A percentile compares a stretch with the other conserved stretches of the same genome.
These are phyloP conservation scores for Diaporthe ampelina DNA, from an alignment of 2,329 filamentous ascomycete species.

Conservation along the genomic window DNA sequence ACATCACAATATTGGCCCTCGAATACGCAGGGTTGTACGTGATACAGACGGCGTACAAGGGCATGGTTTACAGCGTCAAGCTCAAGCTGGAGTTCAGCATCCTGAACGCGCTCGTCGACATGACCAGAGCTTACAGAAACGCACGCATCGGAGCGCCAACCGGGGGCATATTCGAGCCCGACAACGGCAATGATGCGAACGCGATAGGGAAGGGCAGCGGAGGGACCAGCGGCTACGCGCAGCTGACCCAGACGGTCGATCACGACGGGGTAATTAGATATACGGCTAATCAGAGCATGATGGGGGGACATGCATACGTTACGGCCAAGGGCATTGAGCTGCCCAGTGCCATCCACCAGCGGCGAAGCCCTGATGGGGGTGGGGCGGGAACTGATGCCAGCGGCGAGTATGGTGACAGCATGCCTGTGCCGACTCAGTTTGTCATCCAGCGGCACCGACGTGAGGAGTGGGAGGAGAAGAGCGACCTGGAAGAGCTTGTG, in stretches of 20 bases:
- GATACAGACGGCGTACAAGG: slow-evolving; percentile 53
- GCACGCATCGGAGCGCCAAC: slow-evolving; percentile 23
- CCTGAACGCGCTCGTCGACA: slow-evolving; percentile 52
- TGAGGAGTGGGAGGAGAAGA: slow-evolving; percentile 27
- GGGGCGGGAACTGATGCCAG: not conserved
- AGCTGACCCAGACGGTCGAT: slow-evolving; percentile 22
- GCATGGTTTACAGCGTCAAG: slow-evolving; percentile 54
- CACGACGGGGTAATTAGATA: slow-evolving; percentile 22
- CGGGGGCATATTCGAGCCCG: not conserved
- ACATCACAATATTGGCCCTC: slow-evolving; percentile 51
- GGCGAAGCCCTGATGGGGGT: not conserved
- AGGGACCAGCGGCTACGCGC: slow-evolving; percentile 2
- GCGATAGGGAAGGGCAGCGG: not conserved
- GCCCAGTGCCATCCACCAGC: slow-evolving; percentile 6
- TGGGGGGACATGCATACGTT: not conserved
- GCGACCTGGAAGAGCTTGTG: slow-evolving; percentile 26
- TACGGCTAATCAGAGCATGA: not conserved
- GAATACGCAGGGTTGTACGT: slow-evolving; percentile 52
- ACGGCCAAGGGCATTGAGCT: not conserved
- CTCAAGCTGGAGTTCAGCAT: slow-evolving; percentile 55
- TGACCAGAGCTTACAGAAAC: slow-evolving; percentile 5
- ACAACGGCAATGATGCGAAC: not conserved
- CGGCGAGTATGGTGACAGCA: slow-evolving; percentile 19
- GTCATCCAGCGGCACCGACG: slow-evolving; percentile 5
- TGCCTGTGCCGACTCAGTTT: slow-evolving; percentile 9